These are phyloP conservation scores for Mrakia blollopis DNA, from an alignment of 768 basidiomycete genomes.

Conservation along the genomic window DNA sequence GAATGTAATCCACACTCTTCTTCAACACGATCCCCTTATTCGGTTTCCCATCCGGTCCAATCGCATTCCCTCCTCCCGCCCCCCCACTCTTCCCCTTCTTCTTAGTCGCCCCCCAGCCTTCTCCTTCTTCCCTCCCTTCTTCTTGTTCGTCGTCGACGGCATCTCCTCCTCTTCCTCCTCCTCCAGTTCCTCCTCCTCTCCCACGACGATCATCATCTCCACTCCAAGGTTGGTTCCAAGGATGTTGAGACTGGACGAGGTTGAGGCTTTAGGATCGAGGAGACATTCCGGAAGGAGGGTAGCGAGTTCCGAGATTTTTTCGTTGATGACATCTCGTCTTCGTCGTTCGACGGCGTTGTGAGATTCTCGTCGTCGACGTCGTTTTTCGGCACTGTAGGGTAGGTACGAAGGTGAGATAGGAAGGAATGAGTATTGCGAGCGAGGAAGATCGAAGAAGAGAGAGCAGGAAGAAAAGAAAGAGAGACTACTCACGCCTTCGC, in stretches of 20 bases:
- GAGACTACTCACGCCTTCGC: conserved; percentile 21
- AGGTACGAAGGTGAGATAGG: background rate
- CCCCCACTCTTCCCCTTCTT: conserved; percentile 25
- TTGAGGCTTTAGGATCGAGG: conserved; percentile 22
- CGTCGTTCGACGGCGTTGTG: conserved; percentile 90
- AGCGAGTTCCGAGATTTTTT: conserved; percentile 85
- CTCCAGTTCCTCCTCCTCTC: conserved; percentile 12
- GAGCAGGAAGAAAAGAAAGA: background rate
- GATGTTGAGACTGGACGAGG: background rate
- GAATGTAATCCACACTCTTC: conserved; percentile 71
- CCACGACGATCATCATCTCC: conserved; percentile 1
- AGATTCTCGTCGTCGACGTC: conserved; percentile 70
- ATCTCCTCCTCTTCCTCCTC: conserved; percentile 41
- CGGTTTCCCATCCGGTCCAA: conserved; percentile 58
- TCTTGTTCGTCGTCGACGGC: conserved; percentile 42
- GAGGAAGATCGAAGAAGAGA: background rate
- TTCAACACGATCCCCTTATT: conserved; percentile 92
- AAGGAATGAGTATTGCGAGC: too few relatives aligned
- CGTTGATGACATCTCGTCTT: conserved; percentile 87
- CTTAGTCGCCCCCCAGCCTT: background rate
- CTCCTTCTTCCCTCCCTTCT: conserved; percentile 21
- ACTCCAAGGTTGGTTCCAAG: conserved; percentile 13
- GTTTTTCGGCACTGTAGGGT: conserved; percentile 60
- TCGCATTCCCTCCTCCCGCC: conserved; percentile 8
- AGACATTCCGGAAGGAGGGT: conserved; percentile 62